These are phyloP conservation scores for Sordariomycetes sp. DNA, from an alignment of 2,329 filamentous ascomycete species.

Conservation along the genomic window DNA sequence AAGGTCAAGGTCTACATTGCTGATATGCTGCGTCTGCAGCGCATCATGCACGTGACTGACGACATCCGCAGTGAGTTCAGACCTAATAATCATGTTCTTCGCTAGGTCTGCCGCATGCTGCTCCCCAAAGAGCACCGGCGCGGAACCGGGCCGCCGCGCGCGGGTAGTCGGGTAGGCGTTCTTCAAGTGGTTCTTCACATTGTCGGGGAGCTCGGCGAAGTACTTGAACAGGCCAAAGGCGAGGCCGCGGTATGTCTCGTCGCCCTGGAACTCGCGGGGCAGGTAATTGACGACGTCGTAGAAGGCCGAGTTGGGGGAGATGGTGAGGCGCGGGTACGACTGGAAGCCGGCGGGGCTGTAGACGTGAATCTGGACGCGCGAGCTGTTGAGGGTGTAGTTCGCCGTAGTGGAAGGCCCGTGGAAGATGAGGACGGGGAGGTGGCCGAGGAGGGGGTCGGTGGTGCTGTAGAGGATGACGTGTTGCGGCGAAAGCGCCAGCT, in stretches of 20 bases:
- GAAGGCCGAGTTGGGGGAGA: slow-evolving; percentile 83
- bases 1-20: slow-evolving; percentile 78
- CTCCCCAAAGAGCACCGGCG: slow-evolving; percentile 67
- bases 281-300: slow-evolving; percentile 84
- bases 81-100: slow-evolving; percentile 65
- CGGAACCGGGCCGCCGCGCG: slow-evolving; percentile 46
- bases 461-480: slow-evolving; percentile 80
- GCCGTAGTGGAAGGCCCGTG: slow-evolving; percentile 83
- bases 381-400: slow-evolving; percentile 77
- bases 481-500: slow-evolving; percentile 68
- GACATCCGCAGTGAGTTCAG: slow-evolving; percentile 63
- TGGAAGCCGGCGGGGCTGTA: slow-evolving; percentile 81
- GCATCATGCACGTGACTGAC: slow-evolving; percentile 62
- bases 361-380: slow-evolving; percentile 87
- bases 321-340: slow-evolving; percentile 80
- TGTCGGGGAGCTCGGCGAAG: slow-evolving; percentile 72
- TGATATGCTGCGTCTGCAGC: slow-evolving; percentile 68
- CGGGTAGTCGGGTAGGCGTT: slow-evolving; percentile 38
- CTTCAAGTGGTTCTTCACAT: slow-evolving; percentile 59
- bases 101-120: slow-evolving; percentile 88
- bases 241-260: slow-evolving; percentile 81
- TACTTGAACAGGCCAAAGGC: slow-evolving; percentile 92
- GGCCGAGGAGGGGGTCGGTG: slow-evolving; percentile 69
- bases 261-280: slow-evolving; percentile 87
- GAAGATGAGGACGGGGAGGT: slow-evolving; percentile 78